A percentile compares a stretch with the other conserved stretches of the same genome.
phyloP scores from a whole-genome alignment of 345 rosid genomes.

The Mallotus nudiflorus region DNA sequence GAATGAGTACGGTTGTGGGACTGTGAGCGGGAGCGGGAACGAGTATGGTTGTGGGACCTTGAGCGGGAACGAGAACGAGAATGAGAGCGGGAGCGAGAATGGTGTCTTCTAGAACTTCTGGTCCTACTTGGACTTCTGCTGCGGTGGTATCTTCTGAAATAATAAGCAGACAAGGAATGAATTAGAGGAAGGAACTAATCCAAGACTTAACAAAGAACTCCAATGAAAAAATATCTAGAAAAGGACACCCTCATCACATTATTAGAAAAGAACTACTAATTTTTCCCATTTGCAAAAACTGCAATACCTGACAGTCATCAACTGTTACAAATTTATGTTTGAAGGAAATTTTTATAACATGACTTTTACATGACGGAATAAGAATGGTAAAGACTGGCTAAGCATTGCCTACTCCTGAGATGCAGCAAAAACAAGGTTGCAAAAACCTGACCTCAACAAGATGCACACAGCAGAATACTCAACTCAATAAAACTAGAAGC shows the following conservation, averaged over 20 bases:
- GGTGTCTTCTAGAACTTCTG: slow-evolving; percentile 58
- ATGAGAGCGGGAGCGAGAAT: slow-evolving; percentile 45
- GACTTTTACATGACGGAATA: not conserved
- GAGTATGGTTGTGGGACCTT: slow-evolving; percentile 2
- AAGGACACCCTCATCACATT: not conserved
- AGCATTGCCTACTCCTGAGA: not conserved
- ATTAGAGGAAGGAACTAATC: not conserved
- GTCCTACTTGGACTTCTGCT: slow-evolving; percentile 67
- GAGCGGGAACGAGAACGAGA: slow-evolving; percentile 23
- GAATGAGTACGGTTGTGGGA: no score
- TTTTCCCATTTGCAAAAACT: not conserved
- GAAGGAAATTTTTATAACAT: not conserved
- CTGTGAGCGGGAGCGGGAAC: no score
- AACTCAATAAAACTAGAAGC: not conserved
- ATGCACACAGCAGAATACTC: no score
- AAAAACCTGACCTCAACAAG: no score
- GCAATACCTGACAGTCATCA: not conserved
- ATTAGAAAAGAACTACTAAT: not conserved
- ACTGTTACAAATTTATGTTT: not conserved
- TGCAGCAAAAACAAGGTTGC: no score
- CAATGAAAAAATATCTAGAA: not conserved
- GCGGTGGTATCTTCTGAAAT: slow-evolving; percentile 48
- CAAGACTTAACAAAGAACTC: not conserved
- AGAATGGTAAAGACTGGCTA: not conserved
- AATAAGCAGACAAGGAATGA: no score